phyloP scores from a whole-genome alignment of 345 rosid species.

The Citrus cavaleriei region DNA sequence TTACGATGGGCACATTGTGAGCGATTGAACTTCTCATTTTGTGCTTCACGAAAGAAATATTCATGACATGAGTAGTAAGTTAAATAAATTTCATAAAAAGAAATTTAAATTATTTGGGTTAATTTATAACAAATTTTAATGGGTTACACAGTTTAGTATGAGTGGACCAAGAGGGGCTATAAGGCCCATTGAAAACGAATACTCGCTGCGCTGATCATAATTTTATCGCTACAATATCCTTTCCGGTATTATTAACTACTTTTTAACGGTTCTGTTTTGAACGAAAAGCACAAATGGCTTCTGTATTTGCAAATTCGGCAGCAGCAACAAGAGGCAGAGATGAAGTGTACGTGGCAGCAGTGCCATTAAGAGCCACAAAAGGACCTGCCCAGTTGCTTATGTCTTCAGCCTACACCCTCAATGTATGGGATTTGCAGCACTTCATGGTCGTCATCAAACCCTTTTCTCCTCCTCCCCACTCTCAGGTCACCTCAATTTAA shows the following conservation, averaged over 20 bases:
- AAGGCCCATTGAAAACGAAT: not conserved
- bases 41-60: not conserved
- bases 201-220: too few species aligned
- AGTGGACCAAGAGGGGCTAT: not conserved
- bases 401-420: constrained; percentile 61
- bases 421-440: constrained; percentile 50
- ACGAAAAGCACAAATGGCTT: constrained; percentile 20
- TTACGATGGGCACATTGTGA: not conserved
- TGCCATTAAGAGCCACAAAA: constrained; percentile 50
- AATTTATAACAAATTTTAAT: not conserved
- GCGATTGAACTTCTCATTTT: not conserved
- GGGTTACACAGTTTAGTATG: not conserved
- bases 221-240: not conserved
- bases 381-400: constrained; percentile 56
- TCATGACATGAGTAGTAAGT: too few species aligned
- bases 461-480: constrained; percentile 19
- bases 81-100: too few species aligned
- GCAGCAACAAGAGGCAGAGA: constrained; percentile 28
- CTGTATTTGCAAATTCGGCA: constrained; percentile 17
- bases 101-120: too few species aligned
- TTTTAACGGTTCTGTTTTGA: not conserved
- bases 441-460: constrained; percentile 59
- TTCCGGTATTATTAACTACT: not conserved
- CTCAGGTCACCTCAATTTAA: constrained; percentile 32
- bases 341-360: constrained; percentile 55